phyloP scores from a whole-genome alignment of 148 eudicot species.

The Euryodendron excelsum region DNA sequence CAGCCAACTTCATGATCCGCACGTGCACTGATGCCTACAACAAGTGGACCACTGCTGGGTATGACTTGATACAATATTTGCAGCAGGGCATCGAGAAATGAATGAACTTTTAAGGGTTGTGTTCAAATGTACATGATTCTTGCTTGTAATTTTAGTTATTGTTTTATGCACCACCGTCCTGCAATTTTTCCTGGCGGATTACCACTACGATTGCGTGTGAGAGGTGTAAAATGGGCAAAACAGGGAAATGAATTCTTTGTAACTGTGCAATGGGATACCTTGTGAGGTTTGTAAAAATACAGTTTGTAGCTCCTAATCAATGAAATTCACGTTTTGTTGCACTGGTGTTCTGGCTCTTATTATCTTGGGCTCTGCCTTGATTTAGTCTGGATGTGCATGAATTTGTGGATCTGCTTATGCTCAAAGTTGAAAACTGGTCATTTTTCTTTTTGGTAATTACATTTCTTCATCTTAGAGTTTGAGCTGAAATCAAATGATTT shows the following conservation, averaged over 20 bases:
- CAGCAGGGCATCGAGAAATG: constrained; percentile 97
- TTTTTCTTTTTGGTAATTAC: no score
- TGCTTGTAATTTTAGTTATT: not conserved
- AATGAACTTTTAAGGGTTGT: constrained; percentile 4
- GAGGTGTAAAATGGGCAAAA: constrained; percentile 1
- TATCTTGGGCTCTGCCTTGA: no score
- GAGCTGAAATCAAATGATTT: no score
- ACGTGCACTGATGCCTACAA: constrained; percentile 93
- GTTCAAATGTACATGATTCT: constrained; percentile 12
- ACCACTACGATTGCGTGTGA: not conserved
- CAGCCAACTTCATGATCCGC: constrained; percentile 90
- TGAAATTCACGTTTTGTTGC: not conserved
- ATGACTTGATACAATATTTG: constrained; percentile 93
- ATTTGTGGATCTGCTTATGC: no score
- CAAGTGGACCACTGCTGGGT: constrained; percentile 98
- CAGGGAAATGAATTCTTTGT: constrained; percentile 3
- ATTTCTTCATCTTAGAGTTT: no score
- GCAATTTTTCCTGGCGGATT: constrained; percentile 8
- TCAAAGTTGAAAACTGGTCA: no score
- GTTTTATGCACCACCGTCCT: not conserved
- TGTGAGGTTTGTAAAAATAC: constrained; percentile 10
- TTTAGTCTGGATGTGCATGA: no score
- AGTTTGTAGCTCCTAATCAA: not conserved
- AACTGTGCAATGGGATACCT: constrained; percentile 11
- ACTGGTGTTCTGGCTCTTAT: not conserved